These are phyloP conservation scores for Aspergillus clavatus DNA, from an alignment of 2,329 filamentous ascomycete species.

Conservation along the genomic window DNA sequence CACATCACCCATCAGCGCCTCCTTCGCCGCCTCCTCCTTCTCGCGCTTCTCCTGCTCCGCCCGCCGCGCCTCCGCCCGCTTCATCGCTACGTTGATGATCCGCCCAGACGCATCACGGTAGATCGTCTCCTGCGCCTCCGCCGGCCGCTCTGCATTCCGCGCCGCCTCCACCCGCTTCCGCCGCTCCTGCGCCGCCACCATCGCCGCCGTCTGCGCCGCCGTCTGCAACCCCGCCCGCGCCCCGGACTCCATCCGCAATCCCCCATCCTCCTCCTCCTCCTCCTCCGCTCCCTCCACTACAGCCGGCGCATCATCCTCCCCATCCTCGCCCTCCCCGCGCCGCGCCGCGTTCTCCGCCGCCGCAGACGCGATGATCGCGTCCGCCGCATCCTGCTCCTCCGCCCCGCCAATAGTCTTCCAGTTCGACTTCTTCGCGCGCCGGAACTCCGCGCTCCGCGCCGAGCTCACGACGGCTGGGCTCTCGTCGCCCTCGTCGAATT, in stretches of 20 bases:
- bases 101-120: constrained; percentile 92
- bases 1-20: constrained; percentile 77
- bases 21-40: constrained; percentile 61
- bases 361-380: constrained; percentile 70
- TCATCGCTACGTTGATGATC: constrained; percentile 90
- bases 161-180: constrained; percentile 45
- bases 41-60: constrained; percentile 67
- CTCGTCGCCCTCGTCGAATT: constrained; percentile 33
- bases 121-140: constrained; percentile 69
- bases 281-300: constrained; percentile 39
- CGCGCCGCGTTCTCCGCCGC: constrained; percentile 61
- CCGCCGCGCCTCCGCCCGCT: constrained; percentile 76
- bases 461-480: constrained; percentile 27
- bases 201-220: constrained; percentile 68
- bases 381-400: constrained; percentile 60
- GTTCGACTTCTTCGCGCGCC: constrained; percentile 68
- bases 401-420: constrained; percentile 67
- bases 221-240: constrained; percentile 83
- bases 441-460: constrained; percentile 50
- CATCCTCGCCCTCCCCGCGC: constrained; percentile 41
- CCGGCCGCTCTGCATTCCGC: constrained; percentile 34
- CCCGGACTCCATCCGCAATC: constrained; percentile 76
- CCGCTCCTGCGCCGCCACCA: constrained; percentile 62
- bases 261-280: constrained; percentile 32
- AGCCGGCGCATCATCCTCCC: constrained; percentile 46